Conservation (phyloP, 805 yeast species). For the Wickerhamomyces subpelliculosus region DNA sequence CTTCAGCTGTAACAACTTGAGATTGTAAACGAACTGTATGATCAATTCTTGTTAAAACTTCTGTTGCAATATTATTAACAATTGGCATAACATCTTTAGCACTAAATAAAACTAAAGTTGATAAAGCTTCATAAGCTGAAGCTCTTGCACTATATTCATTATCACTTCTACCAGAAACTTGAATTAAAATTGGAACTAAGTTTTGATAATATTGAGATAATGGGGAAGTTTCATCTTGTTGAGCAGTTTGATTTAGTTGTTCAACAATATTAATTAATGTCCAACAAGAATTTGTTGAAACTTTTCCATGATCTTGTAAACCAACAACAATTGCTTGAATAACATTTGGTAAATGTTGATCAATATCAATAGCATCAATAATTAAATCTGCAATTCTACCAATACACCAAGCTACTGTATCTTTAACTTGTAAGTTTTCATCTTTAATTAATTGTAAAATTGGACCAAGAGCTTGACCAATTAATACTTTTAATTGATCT, state of each 20-base stretch:
- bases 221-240: slow-evolving; percentile 42
- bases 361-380: slow-evolving; percentile 65
- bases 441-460: slow-evolving; percentile 71
- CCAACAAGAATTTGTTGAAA: slow-evolving; percentile 97
- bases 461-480: slow-evolving; percentile 78
- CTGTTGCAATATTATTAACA: slow-evolving; percentile 68
- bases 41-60: slow-evolving; percentile 66
- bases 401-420: slow-evolving; percentile 97
- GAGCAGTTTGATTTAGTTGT: slow-evolving; percentile 55
- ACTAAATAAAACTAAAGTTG: slow-evolving; percentile 71
- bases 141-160: slow-evolving; percentile 88
- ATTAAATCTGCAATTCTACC: slow-evolving; percentile 92
- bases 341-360: slow-evolving; percentile 60
- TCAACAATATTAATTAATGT: slow-evolving; percentile 87
- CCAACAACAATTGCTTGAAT: slow-evolving; percentile 72
- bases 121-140: slow-evolving; percentile 92
- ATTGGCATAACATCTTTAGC: slow-evolving; percentile 62
- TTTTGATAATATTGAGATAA: slow-evolving; percentile 69
- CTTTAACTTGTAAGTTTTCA: slow-evolving; percentile 77
- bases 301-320: slow-evolving; percentile 86
- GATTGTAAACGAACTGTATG: slow-evolving; percentile 54
- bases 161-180: slow-evolving; percentile 63
- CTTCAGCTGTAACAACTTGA: slow-evolving; percentile 61
- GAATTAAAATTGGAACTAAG: slow-evolving; percentile 63
- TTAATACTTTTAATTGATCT: slow-evolving; percentile 55